A percentile compares a stretch with the other conserved stretches of the same genome.
Conservation (phyloP, 305 asterid genomes). For the Fraxinus xanthoxyloides region DNA sequence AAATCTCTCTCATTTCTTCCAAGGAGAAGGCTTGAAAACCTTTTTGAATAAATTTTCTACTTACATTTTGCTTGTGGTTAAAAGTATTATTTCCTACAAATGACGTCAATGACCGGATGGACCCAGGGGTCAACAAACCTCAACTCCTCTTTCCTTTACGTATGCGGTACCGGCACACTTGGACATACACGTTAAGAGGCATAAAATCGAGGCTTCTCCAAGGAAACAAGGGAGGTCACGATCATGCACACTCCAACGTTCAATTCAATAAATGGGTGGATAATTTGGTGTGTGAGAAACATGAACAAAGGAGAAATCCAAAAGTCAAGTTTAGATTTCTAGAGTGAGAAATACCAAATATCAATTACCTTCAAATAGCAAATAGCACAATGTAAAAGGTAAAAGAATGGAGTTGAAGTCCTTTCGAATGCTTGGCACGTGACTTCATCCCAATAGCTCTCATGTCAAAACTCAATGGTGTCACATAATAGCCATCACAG, state of each 20-base stretch:
- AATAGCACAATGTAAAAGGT: neutral
- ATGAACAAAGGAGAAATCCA: neutral
- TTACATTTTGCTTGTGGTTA: neutral
- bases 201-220: neutral
- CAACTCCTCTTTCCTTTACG: neutral
- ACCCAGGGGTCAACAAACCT: neutral
- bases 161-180: neutral
- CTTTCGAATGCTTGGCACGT: neutral
- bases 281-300: neutral
- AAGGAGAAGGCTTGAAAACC: too few relatives aligned
- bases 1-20: too few relatives aligned
- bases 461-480: neutral
- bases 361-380: neutral
- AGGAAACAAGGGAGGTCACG: neutral
- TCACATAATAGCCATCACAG: neutral
- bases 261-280: neutral
- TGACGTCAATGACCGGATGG: neutral
- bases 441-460: neutral
- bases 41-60: neutral
- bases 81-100: neutral
- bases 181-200: neutral
- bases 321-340: neutral
- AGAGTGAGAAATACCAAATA: neutral
- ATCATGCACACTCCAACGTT: neutral
- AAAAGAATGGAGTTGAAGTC: neutral